Conservation (phyloP, 2,329 filamentous ascomycete genomes). For the Remersonia thermophila region DNA sequence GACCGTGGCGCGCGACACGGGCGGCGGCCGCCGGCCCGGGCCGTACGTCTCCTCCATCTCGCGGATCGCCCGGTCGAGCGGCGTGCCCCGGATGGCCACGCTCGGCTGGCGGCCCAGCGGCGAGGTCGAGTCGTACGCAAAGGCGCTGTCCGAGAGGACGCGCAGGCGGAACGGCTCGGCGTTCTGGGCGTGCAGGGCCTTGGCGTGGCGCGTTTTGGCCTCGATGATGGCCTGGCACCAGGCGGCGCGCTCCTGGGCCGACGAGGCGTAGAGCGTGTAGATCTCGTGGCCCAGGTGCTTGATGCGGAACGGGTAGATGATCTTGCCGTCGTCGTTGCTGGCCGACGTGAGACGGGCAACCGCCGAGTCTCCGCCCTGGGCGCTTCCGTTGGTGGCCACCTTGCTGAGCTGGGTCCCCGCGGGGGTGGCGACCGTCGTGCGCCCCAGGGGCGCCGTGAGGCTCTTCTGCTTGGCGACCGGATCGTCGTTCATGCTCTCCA, state of each 20-base stretch:
- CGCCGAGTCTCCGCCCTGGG: slow-evolving; percentile 45
- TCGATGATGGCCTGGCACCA: slow-evolving; percentile 93
- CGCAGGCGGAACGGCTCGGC: slow-evolving; percentile 88
- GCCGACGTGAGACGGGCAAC: slow-evolving; percentile 30
- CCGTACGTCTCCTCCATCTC: slow-evolving; percentile 76
- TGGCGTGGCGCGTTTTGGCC: slow-evolving; percentile 87
- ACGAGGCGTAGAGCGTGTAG: slow-evolving; percentile 80
- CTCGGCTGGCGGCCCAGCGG: slow-evolving; percentile 46
- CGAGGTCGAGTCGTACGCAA: slow-evolving; percentile 60
- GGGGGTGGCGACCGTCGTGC: slow-evolving; percentile 45
- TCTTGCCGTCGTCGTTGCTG: slow-evolving; percentile 67
- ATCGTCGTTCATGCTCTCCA: slow-evolving; percentile 88
- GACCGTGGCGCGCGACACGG: slow-evolving; percentile 74
- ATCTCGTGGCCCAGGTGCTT: slow-evolving; percentile 92
- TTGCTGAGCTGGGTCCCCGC: slow-evolving; percentile 47
- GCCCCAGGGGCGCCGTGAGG: slow-evolving; percentile 48
- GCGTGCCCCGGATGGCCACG: slow-evolving; percentile 79
- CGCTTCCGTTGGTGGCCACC: slow-evolving; percentile 37
- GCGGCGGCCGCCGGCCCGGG: slow-evolving; percentile 53
- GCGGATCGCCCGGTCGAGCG: slow-evolving; percentile 77
- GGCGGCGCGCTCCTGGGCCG: slow-evolving; percentile 60
- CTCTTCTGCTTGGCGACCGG: slow-evolving; percentile 75
- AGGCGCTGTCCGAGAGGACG: slow-evolving; percentile 85
- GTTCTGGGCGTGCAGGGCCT: slow-evolving; percentile 79
- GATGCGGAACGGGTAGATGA: slow-evolving; percentile 86